Evolutionary conservation across 257 asterid species (phyloP), one percentile per base, ranked within the genome.

Genomic region (Primulina eburnea): DNA sequence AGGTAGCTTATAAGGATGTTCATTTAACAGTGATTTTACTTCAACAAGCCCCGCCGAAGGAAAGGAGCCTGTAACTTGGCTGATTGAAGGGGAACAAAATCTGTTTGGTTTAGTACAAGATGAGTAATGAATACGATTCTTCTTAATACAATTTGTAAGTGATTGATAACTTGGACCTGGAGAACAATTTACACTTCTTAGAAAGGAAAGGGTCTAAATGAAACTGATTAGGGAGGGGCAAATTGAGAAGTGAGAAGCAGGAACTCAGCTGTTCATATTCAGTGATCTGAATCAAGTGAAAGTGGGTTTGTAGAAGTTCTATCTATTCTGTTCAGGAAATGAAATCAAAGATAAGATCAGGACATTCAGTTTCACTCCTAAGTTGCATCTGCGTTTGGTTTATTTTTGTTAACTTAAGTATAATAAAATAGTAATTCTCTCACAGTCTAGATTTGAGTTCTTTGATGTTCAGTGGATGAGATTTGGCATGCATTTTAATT

Each of bases 361-460:
- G 50, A 38, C 16, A 38, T 10, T 11, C 50, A 38, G 16, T 43
- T 43, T 14, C 53, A 43, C 53, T 12, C 53, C 53, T 4, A 12
- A 43, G 17, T 14, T 43, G 7, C 53, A 43, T 43, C 12, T 43
- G 53, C 53, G 12, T 43, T 14, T 4, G n/a, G n/a, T 4, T 43
- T 43, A n/a, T 3, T 14, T 12, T 43, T 43, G 2, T 38, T 8
- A 10, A 10, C 5, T 38, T 38, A 10, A 38, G 18, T 14, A 43
- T 12, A 43, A 4, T 43, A 9, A 43, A 43, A 4, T 43, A 43
- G 53, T 17, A 43, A 9, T 43, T 43, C 12, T 43, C 18, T 43
- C 17, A 43, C 53, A 12, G 53, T 53, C 26, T 17, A 72, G 34
- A 50, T 28, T 62, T 68, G n/a, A 65, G 34, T 55, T 38, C 9